Evolutionary conservation across 768 basidiomycete species (phyloP), one percentile per base, ranked within the genome.

Genomic region (Suillus weaverae): DNA sequence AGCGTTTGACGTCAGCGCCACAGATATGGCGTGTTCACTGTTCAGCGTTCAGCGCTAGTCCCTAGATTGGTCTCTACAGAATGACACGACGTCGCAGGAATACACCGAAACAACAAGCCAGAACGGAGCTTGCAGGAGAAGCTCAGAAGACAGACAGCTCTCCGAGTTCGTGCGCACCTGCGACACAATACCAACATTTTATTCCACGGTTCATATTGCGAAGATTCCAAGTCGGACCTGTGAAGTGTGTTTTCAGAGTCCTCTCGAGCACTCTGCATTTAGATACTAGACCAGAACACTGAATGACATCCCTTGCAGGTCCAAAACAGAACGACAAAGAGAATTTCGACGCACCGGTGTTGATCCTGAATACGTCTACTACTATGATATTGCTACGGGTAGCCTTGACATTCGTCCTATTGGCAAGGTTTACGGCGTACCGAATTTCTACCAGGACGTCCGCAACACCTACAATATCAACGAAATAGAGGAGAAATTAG

Each of bases 401-500:
- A 65, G 32, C 39, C 60, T 67, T 18, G 66, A 67, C 35, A 33
- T 55, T 33, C 60, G 61, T 32, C 66, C 64, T 30, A 62, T 67
- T 26, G 60, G 66, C n/a, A 43, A 57, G 44, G 66, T 67, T 36
- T 67, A 67, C n/a, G 66, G 66, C 32, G 56, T 60, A 10, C 35
- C 61, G 5, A 74, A 78, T 55, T 69, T 77, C 1, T 78, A 78
- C 59, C 65, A 69, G 5, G 74, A 77, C 35, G 50, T 66, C 16
- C 66, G 62, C 16, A 63, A 74, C 46, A 50, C 64, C 0, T 32
- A 50, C 11, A 68, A 76, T 46, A 68, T 73, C 11, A 69, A 76
- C 56, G 64, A 74, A n/a, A 60, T 77, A 5, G 79, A 80, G 51
- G 60, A 66, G 30, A 72, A 71, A 56, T 65, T 80, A 5, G 62